Conservation (phyloP, 495 filamentous ascomycete species). For the Penicillium nucicola region DNA sequence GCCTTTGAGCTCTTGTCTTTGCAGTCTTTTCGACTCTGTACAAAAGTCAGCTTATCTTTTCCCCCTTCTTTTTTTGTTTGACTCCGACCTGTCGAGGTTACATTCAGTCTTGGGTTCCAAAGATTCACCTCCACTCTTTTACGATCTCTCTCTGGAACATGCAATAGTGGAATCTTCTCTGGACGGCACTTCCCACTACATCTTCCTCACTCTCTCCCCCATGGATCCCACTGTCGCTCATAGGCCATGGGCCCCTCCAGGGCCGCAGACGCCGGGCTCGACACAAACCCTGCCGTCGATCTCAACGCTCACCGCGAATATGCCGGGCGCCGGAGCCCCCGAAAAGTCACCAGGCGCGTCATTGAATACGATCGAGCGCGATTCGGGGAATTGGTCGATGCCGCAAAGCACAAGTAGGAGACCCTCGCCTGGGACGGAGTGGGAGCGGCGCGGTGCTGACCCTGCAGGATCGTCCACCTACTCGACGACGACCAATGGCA, state of each 20-base stretch:
- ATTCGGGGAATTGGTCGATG: conserved; percentile 52
- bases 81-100: not conserved
- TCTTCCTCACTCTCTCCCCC: no score
- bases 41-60: not conserved
- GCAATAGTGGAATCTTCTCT: conserved; percentile 23
- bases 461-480: conserved; percentile 52
- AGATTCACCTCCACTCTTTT: no score
- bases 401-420: conserved; percentile 49
- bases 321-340: conserved; percentile 25
- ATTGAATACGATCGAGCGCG: conserved; percentile 48
- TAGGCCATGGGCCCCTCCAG: conserved; percentile 40
- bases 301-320: conserved; percentile 44
- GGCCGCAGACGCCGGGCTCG: conserved; percentile 35
- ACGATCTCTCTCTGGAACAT: conserved; percentile 23
- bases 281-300: conserved; percentile 49
- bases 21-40: not conserved
- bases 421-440: conserved; percentile 4
- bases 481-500: conserved; percentile 48
- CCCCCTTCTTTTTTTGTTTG: not conserved
- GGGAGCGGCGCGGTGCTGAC: conserved; percentile 24
- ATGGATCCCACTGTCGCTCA: conserved; percentile 43
- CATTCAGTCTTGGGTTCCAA: no score
- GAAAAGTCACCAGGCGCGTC: conserved; percentile 46
- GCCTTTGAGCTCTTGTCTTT: not conserved
- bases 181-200: not conserved